Conservation (phyloP, 805 yeast species). For the Wickerhamiella lipophila region DNA sequence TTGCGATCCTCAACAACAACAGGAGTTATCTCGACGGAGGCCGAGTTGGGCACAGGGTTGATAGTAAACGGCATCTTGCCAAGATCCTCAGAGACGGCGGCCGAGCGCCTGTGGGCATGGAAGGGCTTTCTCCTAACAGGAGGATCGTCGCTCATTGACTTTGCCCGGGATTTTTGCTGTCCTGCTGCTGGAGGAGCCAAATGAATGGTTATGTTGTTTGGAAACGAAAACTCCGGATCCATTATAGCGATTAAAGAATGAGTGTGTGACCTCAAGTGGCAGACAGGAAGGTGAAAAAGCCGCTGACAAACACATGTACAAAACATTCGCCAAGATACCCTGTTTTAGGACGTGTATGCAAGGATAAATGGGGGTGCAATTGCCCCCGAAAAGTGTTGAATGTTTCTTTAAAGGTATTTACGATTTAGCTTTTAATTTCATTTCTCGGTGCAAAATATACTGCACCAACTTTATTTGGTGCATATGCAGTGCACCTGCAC, state of each 20-base stretch:
- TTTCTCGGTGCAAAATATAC: not conserved
- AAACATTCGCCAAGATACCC: not conserved
- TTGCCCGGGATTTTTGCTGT: slow-evolving; percentile 8
- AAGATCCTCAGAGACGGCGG: slow-evolving; percentile 24
- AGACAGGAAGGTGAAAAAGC: slow-evolving; percentile 8
- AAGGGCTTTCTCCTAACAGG: slow-evolving; percentile 13
- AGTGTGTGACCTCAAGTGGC: slow-evolving; percentile 8
- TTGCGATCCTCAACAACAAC: slow-evolving; percentile 8
- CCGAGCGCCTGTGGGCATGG: slow-evolving; percentile 23
- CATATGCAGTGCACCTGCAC: slow-evolving; percentile 1
- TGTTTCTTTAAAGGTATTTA: too few relatives aligned
- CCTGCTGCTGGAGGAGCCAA: not conserved
- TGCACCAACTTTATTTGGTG: not conserved
- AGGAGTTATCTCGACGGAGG: not conserved
- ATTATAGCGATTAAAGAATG: slow-evolving; percentile 6
- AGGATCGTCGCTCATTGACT: slow-evolving; percentile 9
- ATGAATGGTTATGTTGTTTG: slow-evolving; percentile 4
- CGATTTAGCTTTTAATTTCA: not conserved
- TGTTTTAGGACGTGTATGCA: not conserved
- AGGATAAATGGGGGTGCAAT: not conserved
- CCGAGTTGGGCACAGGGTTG: not conserved
- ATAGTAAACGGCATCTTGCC: slow-evolving; percentile 3
- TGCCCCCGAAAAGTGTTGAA: too few relatives aligned
- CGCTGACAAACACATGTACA: slow-evolving; percentile 3
- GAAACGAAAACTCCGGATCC: slow-evolving; percentile 10